These are phyloP conservation scores for Colletotrichum euphorbiae DNA, from an alignment of 2,329 filamentous ascomycete species.

Conservation along the genomic window DNA sequence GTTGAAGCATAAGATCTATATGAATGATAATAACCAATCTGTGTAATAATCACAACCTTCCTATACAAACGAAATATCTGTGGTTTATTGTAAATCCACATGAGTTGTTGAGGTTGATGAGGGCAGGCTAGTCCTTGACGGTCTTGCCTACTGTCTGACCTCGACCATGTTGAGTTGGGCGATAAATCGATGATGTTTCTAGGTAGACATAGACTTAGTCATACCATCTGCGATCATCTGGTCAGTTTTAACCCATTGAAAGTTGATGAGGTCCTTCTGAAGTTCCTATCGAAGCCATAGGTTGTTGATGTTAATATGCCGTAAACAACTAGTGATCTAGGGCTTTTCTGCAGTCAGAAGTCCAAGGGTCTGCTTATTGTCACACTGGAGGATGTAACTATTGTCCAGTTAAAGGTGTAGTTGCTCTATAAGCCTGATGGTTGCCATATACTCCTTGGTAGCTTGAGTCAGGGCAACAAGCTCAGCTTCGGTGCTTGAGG, in stretches of 20 bases:
- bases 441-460: slow-evolving; percentile 5
- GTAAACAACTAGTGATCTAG: not conserved
- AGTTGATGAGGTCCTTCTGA: not conserved
- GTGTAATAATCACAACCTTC: too few relatives aligned
- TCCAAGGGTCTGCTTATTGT: not conserved
- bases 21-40: too few relatives aligned
- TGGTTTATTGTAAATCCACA: too few relatives aligned
- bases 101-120: too few relatives aligned
- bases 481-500: slow-evolving; percentile 24
- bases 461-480: slow-evolving; percentile 21
- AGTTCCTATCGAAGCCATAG: not conserved
- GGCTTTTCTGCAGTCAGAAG: not conserved
- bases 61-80: too few relatives aligned
- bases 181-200: slow-evolving; percentile 2
- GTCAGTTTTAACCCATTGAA: not conserved
- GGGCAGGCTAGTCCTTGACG: not conserved
- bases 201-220: not conserved
- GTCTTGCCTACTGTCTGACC: not conserved
- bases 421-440: not conserved
- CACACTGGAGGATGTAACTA: not conserved
- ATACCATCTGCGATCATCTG: not conserved
- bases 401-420: not conserved
- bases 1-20: too few relatives aligned
- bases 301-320: slow-evolving; percentile 1
- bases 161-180: not conserved